Evolutionary conservation across 2,329 filamentous ascomycete genomes (phyloP), one percentile per base, ranked within the genome.

Genomic region (Trichoderma breve): DNA sequence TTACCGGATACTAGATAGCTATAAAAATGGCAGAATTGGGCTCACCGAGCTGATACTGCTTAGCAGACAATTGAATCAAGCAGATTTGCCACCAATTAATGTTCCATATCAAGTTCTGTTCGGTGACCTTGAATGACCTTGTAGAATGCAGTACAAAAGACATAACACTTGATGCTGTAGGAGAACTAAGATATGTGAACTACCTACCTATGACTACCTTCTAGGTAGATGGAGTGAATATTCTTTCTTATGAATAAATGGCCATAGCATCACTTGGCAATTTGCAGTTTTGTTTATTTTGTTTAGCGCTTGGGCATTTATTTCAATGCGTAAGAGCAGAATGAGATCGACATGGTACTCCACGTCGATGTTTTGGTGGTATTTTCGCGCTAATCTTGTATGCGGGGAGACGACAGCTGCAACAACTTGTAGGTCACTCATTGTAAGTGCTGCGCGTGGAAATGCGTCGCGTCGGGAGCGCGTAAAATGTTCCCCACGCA

Each of bases 401-500:
- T 47, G 55, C 66, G 66, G 66, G 55, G 66, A 21, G 30, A 60
- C 57, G 30, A 32, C 30, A 34, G 30, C 30, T 21, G 30, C 57
- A 24, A 21, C 57, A 15, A n/a, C 18, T 32, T 39, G 43, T 18
- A 68, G 53, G 51, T 43, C 65, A 47, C 65, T 67, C 26, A 21
- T 21, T 36, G 18, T 55, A 11, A 15, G 24, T 64, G 8, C 76
- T 73, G 70, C 74, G 77, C 78, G 76, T 73, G 68, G 58, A 68
- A 30, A 70, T 69, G 47, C 73, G 73, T 70, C 74, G 74, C 79
- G 79, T 79, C 76, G 4, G 39, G 14, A 53, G 75, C 79, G 79
- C 77, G 78, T 81, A 74, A 73, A 80, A 73, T 39, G 60, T 75
- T 79, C 75, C 75, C 76, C 74, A 74, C 73, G 71, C 76, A 73